Evolutionary conservation across 768 basidiomycete species (phyloP), one percentile per base, ranked within the genome.

Genomic region (Lactifluus volemus): DNA sequence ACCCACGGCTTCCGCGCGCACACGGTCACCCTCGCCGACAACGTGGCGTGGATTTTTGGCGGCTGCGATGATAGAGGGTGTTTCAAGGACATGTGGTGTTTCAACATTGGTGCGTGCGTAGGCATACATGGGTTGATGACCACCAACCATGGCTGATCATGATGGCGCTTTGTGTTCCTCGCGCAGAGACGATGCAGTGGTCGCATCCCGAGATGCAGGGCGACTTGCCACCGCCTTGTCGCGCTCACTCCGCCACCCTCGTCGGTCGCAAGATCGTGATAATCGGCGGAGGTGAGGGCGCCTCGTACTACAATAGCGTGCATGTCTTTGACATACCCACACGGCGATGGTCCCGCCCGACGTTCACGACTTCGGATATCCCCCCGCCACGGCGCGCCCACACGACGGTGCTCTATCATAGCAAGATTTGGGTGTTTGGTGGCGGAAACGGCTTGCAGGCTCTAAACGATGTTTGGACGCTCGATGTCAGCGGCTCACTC

Each of bases 391-490:
- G 95, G 9, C 84, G 95, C 30, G 93, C 95, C 1, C 95, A 98
- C 71, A 90, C 92, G 0, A 83, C 91, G 0, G 88, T 94, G 14
- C 73, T 84, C 21, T 85, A 92, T 68, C 75, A 76, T 32, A 78
- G 79, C 60, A 86, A 82, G 69, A 79, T 98, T 0, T 91, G 89
- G 77, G 73, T 97, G 4, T 97, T 96, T 67, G 95, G 93, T 8
- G 93, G 95, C n/a, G 94, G 95, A 2, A 95, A 92, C 60, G 95
- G 95, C 0, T 77, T 87, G 75, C 82, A 81, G n/a, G 93, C 95
- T 0, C 77, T 97, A 58, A 90, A 91, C 66, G 94, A 97, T 71
- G 75, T 95, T 19, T 96, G 93, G 92, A 83, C 86, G 15, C 75
- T 96, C 25, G 91, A 96, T 59, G 82, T 88, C 38, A 74, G 77